Evolutionary conservation across 768 basidiomycete species (phyloP).

Genomic region (Russula virescens): DNA sequence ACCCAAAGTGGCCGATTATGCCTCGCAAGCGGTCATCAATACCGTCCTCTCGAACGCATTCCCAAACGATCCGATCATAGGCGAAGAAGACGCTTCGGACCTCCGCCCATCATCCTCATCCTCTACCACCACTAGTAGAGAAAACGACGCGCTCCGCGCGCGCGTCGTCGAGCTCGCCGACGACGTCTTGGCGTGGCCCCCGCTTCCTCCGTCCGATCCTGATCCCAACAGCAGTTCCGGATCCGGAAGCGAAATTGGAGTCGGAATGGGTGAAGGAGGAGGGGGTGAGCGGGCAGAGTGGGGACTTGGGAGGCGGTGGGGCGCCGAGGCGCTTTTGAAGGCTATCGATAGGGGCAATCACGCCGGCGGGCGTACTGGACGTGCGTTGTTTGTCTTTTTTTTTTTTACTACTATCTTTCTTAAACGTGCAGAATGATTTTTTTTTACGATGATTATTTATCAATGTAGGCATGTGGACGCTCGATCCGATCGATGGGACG

Average conservation of each 20-base stretch:
- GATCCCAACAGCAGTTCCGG: neutral
- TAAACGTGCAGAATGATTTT: neutral
- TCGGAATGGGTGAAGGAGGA: constrained; percentile 49
- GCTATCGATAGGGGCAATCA: constrained; percentile 83
- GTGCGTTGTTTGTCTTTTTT: constrained; percentile 38
- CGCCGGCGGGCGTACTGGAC: constrained; percentile 63
- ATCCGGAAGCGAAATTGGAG: neutral
- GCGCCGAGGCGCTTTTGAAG: constrained; percentile 58
- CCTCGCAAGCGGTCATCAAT: constrained; percentile 89
- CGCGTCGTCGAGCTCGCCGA: constrained; percentile 81
- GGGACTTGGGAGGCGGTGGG: constrained; percentile 64
- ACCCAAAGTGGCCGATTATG: constrained; percentile 92
- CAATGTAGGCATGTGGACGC: constrained; percentile 39
- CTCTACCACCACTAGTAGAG: neutral
- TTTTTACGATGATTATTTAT: neutral
- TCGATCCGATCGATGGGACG: constrained; percentile 54
- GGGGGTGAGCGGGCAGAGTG: constrained; percentile 58
- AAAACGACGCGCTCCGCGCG: constrained; percentile 41
- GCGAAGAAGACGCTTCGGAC: constrained; percentile 89
- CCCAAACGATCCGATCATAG: constrained; percentile 83
- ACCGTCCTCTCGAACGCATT: constrained; percentile 72
- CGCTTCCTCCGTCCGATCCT: neutral
- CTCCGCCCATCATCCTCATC: constrained; percentile 38
- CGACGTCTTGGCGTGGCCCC: constrained; percentile 57
- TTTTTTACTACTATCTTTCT: neutral